Evolutionary conservation across 1,284 basidiomycete genomes (phyloP).

Genomic region (Singerocomus inundabilis): DNA sequence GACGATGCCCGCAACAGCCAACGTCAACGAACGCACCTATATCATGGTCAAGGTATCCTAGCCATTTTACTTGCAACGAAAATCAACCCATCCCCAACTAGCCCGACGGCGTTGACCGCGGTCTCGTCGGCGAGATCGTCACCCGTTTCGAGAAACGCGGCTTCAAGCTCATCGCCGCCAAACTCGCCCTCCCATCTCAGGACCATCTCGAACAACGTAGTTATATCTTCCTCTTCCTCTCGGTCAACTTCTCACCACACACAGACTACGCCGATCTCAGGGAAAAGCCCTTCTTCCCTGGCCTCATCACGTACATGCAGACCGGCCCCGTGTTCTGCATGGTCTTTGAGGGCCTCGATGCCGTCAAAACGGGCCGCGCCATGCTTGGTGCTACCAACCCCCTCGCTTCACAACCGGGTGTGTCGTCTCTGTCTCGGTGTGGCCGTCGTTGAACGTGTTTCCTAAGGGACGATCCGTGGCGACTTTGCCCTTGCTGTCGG

Average conservation of each 20-base stretch:
- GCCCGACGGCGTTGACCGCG: conserved; percentile 97
- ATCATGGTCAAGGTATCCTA: conserved; percentile 82
- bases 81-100: conserved; percentile 33
- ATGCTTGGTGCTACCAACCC: conserved; percentile 99
- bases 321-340: conserved; percentile 95
- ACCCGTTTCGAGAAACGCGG: conserved; percentile 92
- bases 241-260: conserved; percentile 8
- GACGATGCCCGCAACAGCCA: conserved; percentile 38
- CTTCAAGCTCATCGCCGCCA: conserved; percentile 91
- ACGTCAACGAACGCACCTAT: conserved; percentile 69
- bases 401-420: conserved; percentile 82
- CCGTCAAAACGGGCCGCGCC: conserved; percentile 92
- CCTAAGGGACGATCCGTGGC: conserved; percentile 82
- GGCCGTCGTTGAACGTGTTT: not conserved
- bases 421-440: conserved; percentile 13
- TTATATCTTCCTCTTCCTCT: conserved; percentile 9
- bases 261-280: conserved; percentile 93
- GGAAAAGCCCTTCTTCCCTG: conserved; percentile 90
- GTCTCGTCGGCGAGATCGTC: conserved; percentile 93
- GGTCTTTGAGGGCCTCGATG: conserved; percentile 97
- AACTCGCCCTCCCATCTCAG: conserved; percentile 74
- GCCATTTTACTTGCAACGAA: not conserved
- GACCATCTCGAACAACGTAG: conserved; percentile 85
- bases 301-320: conserved; percentile 92
- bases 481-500: conserved; percentile 93